These are phyloP conservation scores for Candida easanensis DNA, from an alignment of 805 yeast genomes.

Conservation along the genomic window DNA sequence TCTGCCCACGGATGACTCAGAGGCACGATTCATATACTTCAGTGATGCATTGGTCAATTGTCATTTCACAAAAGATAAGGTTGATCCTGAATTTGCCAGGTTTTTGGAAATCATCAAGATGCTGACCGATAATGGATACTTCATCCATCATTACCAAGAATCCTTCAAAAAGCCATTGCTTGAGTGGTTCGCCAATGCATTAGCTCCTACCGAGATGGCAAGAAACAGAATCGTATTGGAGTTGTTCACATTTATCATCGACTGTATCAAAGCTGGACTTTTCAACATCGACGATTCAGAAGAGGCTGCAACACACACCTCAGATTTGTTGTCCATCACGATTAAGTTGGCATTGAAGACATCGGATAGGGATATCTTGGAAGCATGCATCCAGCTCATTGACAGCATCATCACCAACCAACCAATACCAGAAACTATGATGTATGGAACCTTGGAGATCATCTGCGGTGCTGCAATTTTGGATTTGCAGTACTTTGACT, in stretches of 20 bases:
- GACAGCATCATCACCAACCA: slow-evolving; percentile 45
- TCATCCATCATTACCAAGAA: slow-evolving; percentile 48
- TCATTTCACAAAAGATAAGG: slow-evolving; percentile 27
- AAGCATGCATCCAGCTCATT: slow-evolving; percentile 39
- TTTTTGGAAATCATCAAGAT: slow-evolving; percentile 45
- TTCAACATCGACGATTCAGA: slow-evolving; percentile 31
- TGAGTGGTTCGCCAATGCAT: slow-evolving; percentile 33
- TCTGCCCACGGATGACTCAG: slow-evolving; percentile 44
- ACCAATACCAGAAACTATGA: slow-evolving; percentile 39
- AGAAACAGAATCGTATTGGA: slow-evolving; percentile 19
- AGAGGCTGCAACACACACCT: slow-evolving; percentile 32
- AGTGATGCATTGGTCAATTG: slow-evolving; percentile 51
- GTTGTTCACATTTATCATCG: slow-evolving; percentile 37
- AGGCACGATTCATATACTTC: slow-evolving; percentile 54
- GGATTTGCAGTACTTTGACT: slow-evolving; percentile 33
- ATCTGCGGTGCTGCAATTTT: slow-evolving; percentile 43
- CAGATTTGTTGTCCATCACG: slow-evolving; percentile 32
- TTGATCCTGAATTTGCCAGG: slow-evolving; percentile 50
- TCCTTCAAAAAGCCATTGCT: slow-evolving; percentile 40
- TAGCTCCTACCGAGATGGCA: slow-evolving; percentile 30
- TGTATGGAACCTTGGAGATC: slow-evolving; percentile 38
- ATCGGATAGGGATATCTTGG: slow-evolving; percentile 34
- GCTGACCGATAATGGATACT: slow-evolving; percentile 52
- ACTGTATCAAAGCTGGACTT: slow-evolving; percentile 45
- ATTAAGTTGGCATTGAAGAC: slow-evolving; percentile 40